Evolutionary conservation across 495 filamentous ascomycete genomes (phyloP).

Genomic region (Talaromyces nanjingensis): DNA sequence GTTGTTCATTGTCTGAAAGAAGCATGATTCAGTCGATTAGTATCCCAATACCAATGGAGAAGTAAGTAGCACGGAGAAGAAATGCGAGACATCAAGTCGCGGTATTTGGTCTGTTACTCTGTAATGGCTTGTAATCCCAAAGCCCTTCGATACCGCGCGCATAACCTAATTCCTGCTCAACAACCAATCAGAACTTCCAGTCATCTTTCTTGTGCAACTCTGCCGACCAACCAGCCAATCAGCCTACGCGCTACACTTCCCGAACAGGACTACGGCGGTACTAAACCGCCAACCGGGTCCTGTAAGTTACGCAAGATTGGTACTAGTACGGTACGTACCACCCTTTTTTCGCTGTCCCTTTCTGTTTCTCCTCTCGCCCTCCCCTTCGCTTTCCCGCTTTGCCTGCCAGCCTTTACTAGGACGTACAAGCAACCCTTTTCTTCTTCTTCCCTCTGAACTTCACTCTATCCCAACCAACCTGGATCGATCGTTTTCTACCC

Average conservation of each 20-base stretch:
- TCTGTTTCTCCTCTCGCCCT: conserved; percentile 13
- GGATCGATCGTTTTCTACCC: conserved; percentile 14
- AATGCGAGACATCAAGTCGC: background rate
- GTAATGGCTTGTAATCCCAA: background rate
- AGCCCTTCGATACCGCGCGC: conserved; percentile 1
- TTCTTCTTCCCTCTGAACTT: conserved; percentile 11
- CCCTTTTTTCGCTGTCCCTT: conserved; percentile 15
- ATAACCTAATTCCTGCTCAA: conserved; percentile 16
- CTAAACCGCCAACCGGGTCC: background rate
- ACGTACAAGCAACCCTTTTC: background rate
- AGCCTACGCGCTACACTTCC: background rate
- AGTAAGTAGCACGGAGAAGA: background rate
- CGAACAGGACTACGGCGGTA: conserved; percentile 13
- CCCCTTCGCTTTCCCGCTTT: conserved; percentile 13
- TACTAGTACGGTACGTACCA: background rate
- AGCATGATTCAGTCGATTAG: background rate
- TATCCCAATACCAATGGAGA: background rate
- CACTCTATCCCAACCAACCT: background rate
- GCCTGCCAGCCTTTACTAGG: background rate
- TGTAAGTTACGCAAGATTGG: background rate
- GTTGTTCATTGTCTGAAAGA: background rate
- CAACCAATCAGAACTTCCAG: conserved; percentile 18
- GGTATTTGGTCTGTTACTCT: background rate
- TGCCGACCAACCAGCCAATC: background rate
- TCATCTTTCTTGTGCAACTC: background rate